These are phyloP conservation scores for Xylaria sp. DNA, from an alignment of 2,329 filamentous ascomycete species.

Conservation along the genomic window DNA sequence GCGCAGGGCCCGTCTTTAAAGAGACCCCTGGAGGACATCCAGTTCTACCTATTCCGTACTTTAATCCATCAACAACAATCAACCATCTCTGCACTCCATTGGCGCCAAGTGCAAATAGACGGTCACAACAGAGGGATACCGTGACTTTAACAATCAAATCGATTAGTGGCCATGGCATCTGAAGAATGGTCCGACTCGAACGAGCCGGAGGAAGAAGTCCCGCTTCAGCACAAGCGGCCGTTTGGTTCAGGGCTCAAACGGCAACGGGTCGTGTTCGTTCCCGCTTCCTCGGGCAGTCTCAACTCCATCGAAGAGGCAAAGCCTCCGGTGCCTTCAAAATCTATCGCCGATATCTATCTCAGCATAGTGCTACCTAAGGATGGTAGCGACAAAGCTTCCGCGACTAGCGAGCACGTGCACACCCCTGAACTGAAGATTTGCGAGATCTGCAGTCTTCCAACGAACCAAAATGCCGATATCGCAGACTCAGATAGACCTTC, in stretches of 20 bases:
- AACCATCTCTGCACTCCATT: too few relatives aligned
- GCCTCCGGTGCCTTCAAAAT: constrained; percentile 27
- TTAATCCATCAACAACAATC: too few relatives aligned
- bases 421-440: constrained; percentile 37
- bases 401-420: constrained; percentile 10
- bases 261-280: constrained; percentile 53
- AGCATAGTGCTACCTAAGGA: constrained; percentile 56
- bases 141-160: too few relatives aligned
- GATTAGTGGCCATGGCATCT: constrained; percentile 14
- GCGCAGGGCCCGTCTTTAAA: too few relatives aligned
- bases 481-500: constrained; percentile 5
- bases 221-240: constrained; percentile 48
- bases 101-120: too few relatives aligned
- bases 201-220: constrained; percentile 37
- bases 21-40: too few relatives aligned
- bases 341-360: constrained; percentile 58
- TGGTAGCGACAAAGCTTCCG: constrained; percentile 7
- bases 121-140: too few relatives aligned
- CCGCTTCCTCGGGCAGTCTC: constrained; percentile 40
- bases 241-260: constrained; percentile 54
- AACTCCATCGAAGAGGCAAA: constrained; percentile 24
- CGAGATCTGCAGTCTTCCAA: constrained; percentile 56
- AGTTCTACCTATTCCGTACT: too few relatives aligned
- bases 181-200: constrained; percentile 26
- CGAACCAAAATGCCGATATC: constrained; percentile 29